Conservation (phyloP, 768 basidiomycete species). For the Lactarius hengduanensis region DNA sequence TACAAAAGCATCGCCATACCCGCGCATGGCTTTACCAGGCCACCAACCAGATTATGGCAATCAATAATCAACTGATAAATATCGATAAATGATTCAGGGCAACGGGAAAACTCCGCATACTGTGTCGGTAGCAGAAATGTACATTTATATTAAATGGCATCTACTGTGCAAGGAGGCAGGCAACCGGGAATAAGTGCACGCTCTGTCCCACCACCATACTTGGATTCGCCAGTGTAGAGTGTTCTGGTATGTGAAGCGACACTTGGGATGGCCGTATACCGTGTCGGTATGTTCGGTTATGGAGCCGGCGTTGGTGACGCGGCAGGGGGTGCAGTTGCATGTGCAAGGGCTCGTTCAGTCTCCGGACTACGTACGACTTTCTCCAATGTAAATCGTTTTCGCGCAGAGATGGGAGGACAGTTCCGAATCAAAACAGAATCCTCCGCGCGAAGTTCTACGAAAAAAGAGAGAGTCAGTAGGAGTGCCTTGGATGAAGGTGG, state of each 20-base stretch:
- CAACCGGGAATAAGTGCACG: background rate
- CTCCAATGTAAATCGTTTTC: conserved; percentile 74
- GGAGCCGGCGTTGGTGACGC: background rate
- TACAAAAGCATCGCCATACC: background rate
- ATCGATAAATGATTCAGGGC: background rate
- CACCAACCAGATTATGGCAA: conserved; percentile 7
- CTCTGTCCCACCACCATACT: background rate
- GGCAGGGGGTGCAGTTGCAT: conserved; percentile 3
- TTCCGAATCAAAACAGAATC: conserved; percentile 79
- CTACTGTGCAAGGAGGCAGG: background rate
- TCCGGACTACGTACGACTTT: conserved; percentile 67
- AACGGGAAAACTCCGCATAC: background rate
- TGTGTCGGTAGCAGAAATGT: background rate
- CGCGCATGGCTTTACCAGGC: background rate
- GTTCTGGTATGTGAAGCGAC: background rate
- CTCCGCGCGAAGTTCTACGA: conserved; percentile 59
- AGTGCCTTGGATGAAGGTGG: conserved; percentile 6
- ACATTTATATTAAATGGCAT: background rate
- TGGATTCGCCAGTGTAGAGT: background rate
- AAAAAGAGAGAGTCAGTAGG: conserved; percentile 9
- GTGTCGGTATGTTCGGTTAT: background rate
- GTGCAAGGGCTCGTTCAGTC: conserved; percentile 39
- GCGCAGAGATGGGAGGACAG: conserved; percentile 76
- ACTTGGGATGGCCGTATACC: background rate
- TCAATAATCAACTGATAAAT: too few relatives aligned